Evolutionary conservation across 2,329 filamentous ascomycete genomes (phyloP).

Genomic region (Pestalotiopsis sp.): DNA sequence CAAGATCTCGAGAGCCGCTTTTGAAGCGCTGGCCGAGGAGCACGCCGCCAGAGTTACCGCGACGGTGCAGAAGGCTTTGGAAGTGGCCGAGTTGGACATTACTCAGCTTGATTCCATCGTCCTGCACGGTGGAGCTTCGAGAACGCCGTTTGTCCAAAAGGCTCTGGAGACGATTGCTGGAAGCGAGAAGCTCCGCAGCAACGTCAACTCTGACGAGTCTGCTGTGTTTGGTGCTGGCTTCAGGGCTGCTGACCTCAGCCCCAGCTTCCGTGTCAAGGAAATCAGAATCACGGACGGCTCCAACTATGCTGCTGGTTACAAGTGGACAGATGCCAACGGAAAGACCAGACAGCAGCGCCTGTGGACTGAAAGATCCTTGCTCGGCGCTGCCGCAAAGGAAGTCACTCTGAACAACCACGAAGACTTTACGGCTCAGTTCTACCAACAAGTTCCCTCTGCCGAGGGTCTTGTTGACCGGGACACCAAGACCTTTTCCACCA

Average conservation of each 20-base stretch:
- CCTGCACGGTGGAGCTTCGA: constrained; percentile 85
- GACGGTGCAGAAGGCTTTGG: constrained; percentile 75
- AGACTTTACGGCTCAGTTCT: constrained; percentile 80
- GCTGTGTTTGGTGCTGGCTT: constrained; percentile 96
- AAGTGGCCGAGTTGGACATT: constrained; percentile 71
- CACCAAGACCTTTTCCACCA: constrained; percentile 70
- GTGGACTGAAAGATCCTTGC: constrained; percentile 76
- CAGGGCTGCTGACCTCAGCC: constrained; percentile 87
- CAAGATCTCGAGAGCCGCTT: constrained; percentile 78
- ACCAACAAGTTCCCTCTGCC: constrained; percentile 65
- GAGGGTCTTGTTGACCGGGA: constrained; percentile 57
- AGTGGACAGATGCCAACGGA: constrained; percentile 69
- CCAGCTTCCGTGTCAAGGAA: constrained; percentile 97
- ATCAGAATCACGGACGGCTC: constrained; percentile 82
- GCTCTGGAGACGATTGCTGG: constrained; percentile 78
- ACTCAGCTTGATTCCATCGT: constrained; percentile 86
- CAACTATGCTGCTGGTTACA: constrained; percentile 73
- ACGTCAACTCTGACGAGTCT: constrained; percentile 96
- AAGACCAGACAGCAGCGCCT: constrained; percentile 80
- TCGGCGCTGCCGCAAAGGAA: constrained; percentile 79
- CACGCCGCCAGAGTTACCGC: constrained; percentile 69
- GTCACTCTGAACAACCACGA: constrained; percentile 80
- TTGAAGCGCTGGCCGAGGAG: constrained; percentile 75
- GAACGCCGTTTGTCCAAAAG: constrained; percentile 94
- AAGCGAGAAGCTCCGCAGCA: constrained; percentile 81